A percentile compares a stretch with the other conserved stretches of the same genome.
phyloP scores from a whole-genome alignment of 139 green algal species.

The Yamagishiella unicocca region DNA sequence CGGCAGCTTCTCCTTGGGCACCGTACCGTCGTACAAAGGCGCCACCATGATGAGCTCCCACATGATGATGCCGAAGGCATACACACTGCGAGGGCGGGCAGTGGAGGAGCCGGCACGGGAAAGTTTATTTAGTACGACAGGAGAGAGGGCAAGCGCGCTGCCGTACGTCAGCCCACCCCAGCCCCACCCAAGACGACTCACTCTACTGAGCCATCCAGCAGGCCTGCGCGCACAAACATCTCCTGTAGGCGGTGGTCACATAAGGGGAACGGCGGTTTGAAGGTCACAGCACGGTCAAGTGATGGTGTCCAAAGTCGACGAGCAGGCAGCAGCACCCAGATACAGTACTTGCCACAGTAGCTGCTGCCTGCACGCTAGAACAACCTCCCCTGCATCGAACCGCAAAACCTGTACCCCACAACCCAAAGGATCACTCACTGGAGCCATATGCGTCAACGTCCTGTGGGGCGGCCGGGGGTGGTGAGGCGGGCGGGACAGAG shows the following conservation, averaged over 20 bases:
- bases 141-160: neutral
- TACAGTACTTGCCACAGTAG: no score
- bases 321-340: no score
- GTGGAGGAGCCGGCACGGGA: neutral
- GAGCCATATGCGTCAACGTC: slow-evolving; percentile 30
- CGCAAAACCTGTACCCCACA: no score
- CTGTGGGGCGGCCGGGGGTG: neutral
- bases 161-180: neutral
- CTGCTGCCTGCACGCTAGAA: no score
- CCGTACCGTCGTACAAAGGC: slow-evolving; percentile 36
- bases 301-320: no score
- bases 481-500: no score
- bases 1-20: slow-evolving; percentile 45
- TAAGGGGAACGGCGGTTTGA: no score
- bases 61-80: slow-evolving; percentile 58
- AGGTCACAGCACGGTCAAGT: no score
- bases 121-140: neutral
- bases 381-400: no score
- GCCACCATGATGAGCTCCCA: slow-evolving; percentile 50
- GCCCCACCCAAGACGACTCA: neutral
- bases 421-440: slow-evolving; percentile 16
- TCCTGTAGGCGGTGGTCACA: no score
- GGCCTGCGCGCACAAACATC: slow-evolving; percentile 27
- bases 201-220: slow-evolving; percentile 23
- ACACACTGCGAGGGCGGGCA: slow-evolving; percentile 24